These are phyloP conservation scores for Parafenestella ontariensis DNA, from an alignment of 2,329 filamentous ascomycete genomes.

Conservation along the genomic window DNA sequence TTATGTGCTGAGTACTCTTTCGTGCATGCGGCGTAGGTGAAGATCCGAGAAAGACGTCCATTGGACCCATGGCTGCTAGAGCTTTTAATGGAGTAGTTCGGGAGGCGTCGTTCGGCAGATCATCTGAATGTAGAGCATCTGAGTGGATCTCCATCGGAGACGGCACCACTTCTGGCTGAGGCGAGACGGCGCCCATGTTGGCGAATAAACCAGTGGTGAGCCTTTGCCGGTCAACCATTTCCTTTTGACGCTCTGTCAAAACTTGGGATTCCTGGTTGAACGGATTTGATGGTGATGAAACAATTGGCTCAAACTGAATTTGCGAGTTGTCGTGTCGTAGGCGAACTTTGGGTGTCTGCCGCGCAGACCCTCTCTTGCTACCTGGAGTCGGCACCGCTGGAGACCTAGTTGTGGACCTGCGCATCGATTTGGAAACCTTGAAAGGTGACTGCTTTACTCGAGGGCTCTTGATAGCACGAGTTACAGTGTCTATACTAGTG, in stretches of 20 bases:
- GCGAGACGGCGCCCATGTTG: slow-evolving; percentile 56
- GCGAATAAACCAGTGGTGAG: slow-evolving; percentile 71
- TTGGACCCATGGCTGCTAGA: slow-evolving; percentile 38
- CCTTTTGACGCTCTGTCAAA: slow-evolving; percentile 79
- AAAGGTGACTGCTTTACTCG: slow-evolving; percentile 38
- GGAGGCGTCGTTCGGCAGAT: slow-evolving; percentile 27
- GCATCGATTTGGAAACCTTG: slow-evolving; percentile 29
- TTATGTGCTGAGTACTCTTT: slow-evolving; percentile 30
- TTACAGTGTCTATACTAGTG: slow-evolving; percentile 22
- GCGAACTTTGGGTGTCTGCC: slow-evolving; percentile 57
- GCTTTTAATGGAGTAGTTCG: slow-evolving; percentile 36
- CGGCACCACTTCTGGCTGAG: slow-evolving; percentile 17
- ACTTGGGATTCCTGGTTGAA: slow-evolving; percentile 69
- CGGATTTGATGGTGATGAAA: slow-evolving; percentile 61
- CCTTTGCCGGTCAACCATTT: slow-evolving; percentile 76
- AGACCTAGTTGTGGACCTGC: slow-evolving; percentile 34
- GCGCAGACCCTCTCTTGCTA: slow-evolving; percentile 29
- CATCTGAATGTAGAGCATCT: slow-evolving; percentile 34
- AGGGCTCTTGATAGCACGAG: slow-evolving; percentile 25
- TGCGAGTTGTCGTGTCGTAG: slow-evolving; percentile 83
- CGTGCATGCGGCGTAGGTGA: slow-evolving; percentile 47
- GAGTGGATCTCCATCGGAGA: slow-evolving; percentile 41
- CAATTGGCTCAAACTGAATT: slow-evolving; percentile 75
- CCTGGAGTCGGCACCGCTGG: slow-evolving; percentile 30
- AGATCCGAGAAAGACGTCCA: slow-evolving; percentile 46